Base-by-base conservation (phyloP, 1,284 basidiomycete genomes). In the Cryptococcus floricola region DNA sequence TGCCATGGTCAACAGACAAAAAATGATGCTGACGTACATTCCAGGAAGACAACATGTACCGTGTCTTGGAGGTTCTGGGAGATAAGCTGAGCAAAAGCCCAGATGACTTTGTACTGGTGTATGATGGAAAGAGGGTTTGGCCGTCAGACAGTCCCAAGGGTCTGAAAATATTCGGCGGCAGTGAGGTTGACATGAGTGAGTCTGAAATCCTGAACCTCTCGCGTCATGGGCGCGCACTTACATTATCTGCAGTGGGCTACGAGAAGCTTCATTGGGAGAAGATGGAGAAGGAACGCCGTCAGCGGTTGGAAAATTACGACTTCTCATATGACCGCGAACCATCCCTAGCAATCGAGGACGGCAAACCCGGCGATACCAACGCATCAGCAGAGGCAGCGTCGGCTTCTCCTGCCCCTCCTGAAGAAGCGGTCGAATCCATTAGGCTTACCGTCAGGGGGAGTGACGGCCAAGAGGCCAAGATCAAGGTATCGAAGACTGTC, bases 31-130 rank as follows among this genome's bases (percentile, higher is more conserved):
- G 45, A 46, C 19, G 10, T 19, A 50, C 55, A 41, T 16, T 38
- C 6, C 56, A 72, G 70, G 45, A 60, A 23, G 61, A 62, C 7
- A 63, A 60, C 0, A 42, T 74, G 37, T 52, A 52, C 4, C 46
- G 23, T 2, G 25, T 68, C 5, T 45, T 67, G 10, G 43, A 55
- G 2, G 55, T 56, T 0, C 27, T 73, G 4, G 68, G 62, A 0
- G 56, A 65, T 3, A 49, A 58, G 3, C 31, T 70, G 4, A 39
- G 55, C 19, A 64, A 65, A 46, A 23, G 42, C 8, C 39, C 63
- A 0, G 57, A 66, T 10, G 68, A 73, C 25, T 50, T 75, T 12
- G 51, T 71, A 2, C 48, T 73, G 23, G 59, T 63, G 9, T 59
- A 70, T 49, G 56, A 69, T 10, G 65, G 58, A 9, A 37, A 53